Evolutionary conservation across 306 rosid genomes (phyloP).

Genomic region (Trifolium pratense): DNA sequence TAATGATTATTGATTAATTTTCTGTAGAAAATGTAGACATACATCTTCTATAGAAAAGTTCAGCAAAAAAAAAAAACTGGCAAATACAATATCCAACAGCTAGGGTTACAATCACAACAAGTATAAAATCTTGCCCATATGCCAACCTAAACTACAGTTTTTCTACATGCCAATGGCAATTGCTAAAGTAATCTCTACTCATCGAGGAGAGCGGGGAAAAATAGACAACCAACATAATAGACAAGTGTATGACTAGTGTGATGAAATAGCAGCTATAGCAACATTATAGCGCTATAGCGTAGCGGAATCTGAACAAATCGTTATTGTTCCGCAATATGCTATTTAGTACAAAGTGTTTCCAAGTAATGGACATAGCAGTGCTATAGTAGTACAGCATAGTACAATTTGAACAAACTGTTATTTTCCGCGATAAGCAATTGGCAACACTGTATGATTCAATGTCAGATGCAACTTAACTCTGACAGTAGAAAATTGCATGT

Average conservation of each 20-base stretch:
- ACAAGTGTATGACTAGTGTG: slow-evolving; percentile 9
- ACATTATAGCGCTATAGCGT: neutral
- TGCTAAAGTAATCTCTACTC: slow-evolving; percentile 9
- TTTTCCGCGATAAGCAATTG: neutral
- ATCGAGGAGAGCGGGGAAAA: neutral
- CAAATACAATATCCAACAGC: slow-evolving; percentile 8
- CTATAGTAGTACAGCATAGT: neutral
- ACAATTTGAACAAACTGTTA: neutral
- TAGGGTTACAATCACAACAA: slow-evolving; percentile 49
- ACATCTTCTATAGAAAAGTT: neutral
- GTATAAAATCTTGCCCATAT: slow-evolving; percentile 21
- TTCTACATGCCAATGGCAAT: slow-evolving; percentile 35
- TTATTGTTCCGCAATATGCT: neutral
- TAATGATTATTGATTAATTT: neutral
- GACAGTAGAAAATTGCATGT: slow-evolving; percentile 80
- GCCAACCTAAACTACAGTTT: slow-evolving; percentile 33
- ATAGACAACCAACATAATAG: slow-evolving; percentile 29
- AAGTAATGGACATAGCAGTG: neutral
- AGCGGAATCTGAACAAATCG: neutral
- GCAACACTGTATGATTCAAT: neutral
- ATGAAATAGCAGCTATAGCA: neutral
- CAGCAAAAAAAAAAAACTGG: neutral
- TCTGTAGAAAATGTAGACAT: neutral
- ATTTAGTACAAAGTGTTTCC: neutral
- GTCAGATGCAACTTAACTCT: slow-evolving; percentile 57